Evolutionary conservation across 2,329 filamentous ascomycete genomes (phyloP).

Genomic region (Penicillium sp.): DNA sequence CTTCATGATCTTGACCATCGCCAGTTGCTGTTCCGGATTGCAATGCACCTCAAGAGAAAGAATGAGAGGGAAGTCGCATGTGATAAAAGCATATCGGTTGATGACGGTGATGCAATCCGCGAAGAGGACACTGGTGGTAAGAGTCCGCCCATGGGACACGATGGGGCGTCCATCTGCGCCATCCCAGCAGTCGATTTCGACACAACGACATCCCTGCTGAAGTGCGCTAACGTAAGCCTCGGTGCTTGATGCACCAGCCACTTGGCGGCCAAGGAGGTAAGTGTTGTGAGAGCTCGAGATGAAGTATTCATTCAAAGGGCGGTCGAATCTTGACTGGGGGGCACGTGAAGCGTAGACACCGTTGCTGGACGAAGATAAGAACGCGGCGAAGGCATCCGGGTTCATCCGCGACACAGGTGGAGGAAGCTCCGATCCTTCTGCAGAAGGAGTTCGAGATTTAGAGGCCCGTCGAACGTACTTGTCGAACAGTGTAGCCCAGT

Average conservation of each 20-base stretch:
- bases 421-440: slow-evolving; percentile 38
- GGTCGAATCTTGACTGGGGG: slow-evolving; percentile 65
- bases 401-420: slow-evolving; percentile 62
- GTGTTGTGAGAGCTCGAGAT: slow-evolving; percentile 99
- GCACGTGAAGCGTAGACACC: slow-evolving; percentile 61
- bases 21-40: slow-evolving; percentile 72
- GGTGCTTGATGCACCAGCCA: slow-evolving; percentile 84
- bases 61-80: slow-evolving; percentile 84
- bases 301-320: slow-evolving; percentile 93
- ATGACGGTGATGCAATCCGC: slow-evolving; percentile 89
- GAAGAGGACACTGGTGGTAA: slow-evolving; percentile 87
- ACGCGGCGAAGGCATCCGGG: slow-evolving; percentile 73
- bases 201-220: slow-evolving; percentile 84
- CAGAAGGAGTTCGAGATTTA: slow-evolving; percentile 47
- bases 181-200: slow-evolving; percentile 98
- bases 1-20: slow-evolving; percentile 88
- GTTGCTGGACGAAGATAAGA: slow-evolving; percentile 72
- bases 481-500: slow-evolving; percentile 72
- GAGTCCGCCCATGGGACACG: slow-evolving; percentile 85
- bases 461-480: slow-evolving; percentile 61
- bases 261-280: slow-evolving; percentile 86
- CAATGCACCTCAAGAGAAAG: slow-evolving; percentile 97
- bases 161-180: slow-evolving; percentile 81
- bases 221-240: slow-evolving; percentile 92
- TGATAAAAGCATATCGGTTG: slow-evolving; percentile 88